Conservation (phyloP, 2,329 filamentous ascomycete genomes). For the Trematosphaeria pertusa region DNA sequence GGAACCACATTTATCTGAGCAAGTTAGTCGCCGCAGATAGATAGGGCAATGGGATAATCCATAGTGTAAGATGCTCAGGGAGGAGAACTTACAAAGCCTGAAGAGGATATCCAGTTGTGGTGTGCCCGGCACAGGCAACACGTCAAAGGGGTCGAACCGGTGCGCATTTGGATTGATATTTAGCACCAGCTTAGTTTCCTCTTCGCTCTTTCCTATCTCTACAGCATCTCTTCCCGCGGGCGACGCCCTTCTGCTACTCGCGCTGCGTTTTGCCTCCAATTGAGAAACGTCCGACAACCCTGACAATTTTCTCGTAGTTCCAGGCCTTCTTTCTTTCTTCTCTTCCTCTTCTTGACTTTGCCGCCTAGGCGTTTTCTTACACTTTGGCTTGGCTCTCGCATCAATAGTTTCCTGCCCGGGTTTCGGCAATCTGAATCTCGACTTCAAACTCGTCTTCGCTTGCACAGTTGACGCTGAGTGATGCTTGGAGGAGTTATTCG, state of each 20-base stretch:
- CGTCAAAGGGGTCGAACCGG: constrained; percentile 33
- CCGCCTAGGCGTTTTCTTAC: background rate
- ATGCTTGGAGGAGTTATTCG: constrained; percentile 16
- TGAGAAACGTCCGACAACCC: background rate
- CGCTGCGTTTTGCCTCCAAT: background rate
- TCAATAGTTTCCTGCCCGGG: constrained; percentile 7
- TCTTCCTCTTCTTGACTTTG: constrained; percentile 4
- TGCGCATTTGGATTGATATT: constrained; percentile 19
- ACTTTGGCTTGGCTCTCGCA: background rate
- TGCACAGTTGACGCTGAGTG: constrained; percentile 30
- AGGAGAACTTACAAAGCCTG: constrained; percentile 27
- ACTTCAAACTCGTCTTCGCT: constrained; percentile 27
- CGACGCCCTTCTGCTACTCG: constrained; percentile 1
- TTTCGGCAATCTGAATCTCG: constrained; percentile 29
- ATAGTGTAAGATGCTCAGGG: background rate
- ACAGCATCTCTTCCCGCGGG: background rate
- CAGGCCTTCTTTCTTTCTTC: too few species aligned
- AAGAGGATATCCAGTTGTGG: constrained; percentile 28
- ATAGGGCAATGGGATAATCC: background rate
- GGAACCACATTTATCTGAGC: constrained; percentile 23
- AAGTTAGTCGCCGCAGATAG: constrained; percentile 6
- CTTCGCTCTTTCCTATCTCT: background rate
- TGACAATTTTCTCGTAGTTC: background rate
- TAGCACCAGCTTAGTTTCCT: constrained; percentile 7
- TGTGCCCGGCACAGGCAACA: constrained; percentile 30